Evolutionary conservation across 1,139 yeast genomes (phyloP).

Genomic region (Candida mesenterica): DNA sequence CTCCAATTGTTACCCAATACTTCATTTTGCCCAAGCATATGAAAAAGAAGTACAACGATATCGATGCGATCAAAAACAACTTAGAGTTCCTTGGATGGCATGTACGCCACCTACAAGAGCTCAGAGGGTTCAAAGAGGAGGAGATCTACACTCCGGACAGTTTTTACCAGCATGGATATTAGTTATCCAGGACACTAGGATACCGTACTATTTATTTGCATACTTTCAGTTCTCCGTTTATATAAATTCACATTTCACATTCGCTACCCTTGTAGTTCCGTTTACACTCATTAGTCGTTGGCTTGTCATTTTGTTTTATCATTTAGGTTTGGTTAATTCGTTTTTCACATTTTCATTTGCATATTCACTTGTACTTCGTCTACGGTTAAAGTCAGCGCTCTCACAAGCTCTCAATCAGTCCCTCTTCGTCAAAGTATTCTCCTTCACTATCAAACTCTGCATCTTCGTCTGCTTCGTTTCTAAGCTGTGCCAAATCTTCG

Average conservation of each 20-base stretch:
- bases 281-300: neutral
- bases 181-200: too few species aligned
- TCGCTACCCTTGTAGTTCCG: neutral
- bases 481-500: conserved; percentile 21
- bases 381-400: neutral
- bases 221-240: neutral
- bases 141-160: conserved; percentile 32
- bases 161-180: conserved; percentile 11
- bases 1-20: conserved; percentile 30
- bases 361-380: too few species aligned
- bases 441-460: conserved; percentile 18
- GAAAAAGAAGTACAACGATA: conserved; percentile 24
- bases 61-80: conserved; percentile 32
- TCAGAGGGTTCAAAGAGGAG: conserved; percentile 26
- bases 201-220: neutral
- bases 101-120: conserved; percentile 34
- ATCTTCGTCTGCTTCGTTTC: conserved; percentile 14
- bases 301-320: neutral
- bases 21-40: conserved; percentile 24
- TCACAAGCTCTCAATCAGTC: conserved; percentile 8
- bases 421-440: conserved; percentile 13
- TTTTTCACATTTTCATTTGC: too few species aligned
- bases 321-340: too few species aligned
- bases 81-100: conserved; percentile 42
- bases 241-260: neutral